Evolutionary conservation across 1,139 yeast species (phyloP), one percentile per base, ranked within the genome.

Genomic region (Yamadazyma buinensis): DNA sequence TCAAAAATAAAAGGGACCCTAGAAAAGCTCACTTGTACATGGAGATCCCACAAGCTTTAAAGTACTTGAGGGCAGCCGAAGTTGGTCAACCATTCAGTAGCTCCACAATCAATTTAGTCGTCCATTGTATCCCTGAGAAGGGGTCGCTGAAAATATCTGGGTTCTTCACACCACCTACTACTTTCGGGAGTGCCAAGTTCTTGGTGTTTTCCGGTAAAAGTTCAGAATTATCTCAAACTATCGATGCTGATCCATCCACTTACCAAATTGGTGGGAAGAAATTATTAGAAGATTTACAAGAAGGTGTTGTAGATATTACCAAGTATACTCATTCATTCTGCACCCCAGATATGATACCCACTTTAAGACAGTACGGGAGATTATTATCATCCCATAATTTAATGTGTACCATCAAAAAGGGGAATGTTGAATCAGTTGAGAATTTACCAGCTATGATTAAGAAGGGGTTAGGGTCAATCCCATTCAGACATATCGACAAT

Each of bases 351-450:
- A 76, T 87, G 43, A 73, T 75, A 26, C 62, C 75, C 19, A 70
- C 74, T 28, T 68, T 92, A 47, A 74, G 72, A 42, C 68, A 74
- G 35, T 65, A 87, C 23, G 96, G 95, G 20, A 76, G 88, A 52
- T 67, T 74, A 12, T 70, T 94, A 46, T 97, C 98, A 40, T 95
- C 96, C 28, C 79, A 73, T 51, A 95, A 95, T 20, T 72, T 92
- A 44, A 83, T 90, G 86, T 98, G 98, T 32, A 73, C 76, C 32
- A 77, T 76, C 13, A 90, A 88, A 63, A 84, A 80, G 54, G 95
- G 95, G 12, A 90, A 97, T 2, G 94, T 92, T 13, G 70, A 86
- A 1, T 77, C 75, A n/a, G 77, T 86, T 46, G 61, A 86, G 25
- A 66, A 61, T 21, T 38, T 45, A 21, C 41, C 55, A 2, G 57